A percentile compares a stretch with the other conserved stretches of the same genome.
Evolutionary conservation across 345 rosid species (phyloP).

Genomic region (Brassica juncea): DNA sequence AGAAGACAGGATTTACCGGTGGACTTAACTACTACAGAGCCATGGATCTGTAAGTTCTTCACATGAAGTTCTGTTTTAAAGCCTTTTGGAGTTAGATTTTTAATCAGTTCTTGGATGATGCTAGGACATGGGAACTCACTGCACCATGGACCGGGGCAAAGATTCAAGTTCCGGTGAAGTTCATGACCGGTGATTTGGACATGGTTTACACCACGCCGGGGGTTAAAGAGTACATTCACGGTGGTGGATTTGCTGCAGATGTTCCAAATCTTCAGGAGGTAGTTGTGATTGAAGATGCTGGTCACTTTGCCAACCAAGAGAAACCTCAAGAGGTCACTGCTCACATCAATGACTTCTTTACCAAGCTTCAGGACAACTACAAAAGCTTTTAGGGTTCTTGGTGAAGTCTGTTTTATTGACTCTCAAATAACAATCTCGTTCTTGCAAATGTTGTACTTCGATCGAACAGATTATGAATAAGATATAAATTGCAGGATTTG

Average conservation of each 20-base stretch:
- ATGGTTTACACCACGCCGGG: conserved; percentile 64
- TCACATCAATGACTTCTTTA: conserved; percentile 57
- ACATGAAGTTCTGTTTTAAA: not conserved
- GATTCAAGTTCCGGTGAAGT: conserved; percentile 70
- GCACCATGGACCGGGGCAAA: conserved; percentile 61
- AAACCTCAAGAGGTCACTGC: conserved; percentile 57
- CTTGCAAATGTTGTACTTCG: not conserved
- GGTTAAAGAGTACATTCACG: conserved; percentile 57
- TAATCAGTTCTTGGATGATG: not conserved
- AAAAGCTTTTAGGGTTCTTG: conserved; percentile 10
- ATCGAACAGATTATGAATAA: not conserved
- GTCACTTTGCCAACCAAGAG: conserved; percentile 77
- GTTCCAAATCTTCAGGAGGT: conserved; percentile 60
- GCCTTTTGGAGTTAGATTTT: not conserved
- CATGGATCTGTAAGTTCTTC: conserved; percentile 56
- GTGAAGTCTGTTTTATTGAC: not conserved
- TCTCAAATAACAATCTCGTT: conserved; percentile 6
- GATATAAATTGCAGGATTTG: too few relatives aligned
- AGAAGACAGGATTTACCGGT: conserved; percentile 66
- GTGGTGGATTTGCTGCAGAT: conserved; percentile 50
- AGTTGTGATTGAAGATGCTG: conserved; percentile 61
- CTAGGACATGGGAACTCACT: conserved; percentile 79
- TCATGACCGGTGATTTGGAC: conserved; percentile 64
- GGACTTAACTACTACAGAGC: conserved; percentile 79
- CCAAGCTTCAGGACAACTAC: conserved; percentile 35